Evolutionary conservation across 1,139 yeast genomes (phyloP).

Genomic region (Zhuliangozyma blackwelliae): DNA sequence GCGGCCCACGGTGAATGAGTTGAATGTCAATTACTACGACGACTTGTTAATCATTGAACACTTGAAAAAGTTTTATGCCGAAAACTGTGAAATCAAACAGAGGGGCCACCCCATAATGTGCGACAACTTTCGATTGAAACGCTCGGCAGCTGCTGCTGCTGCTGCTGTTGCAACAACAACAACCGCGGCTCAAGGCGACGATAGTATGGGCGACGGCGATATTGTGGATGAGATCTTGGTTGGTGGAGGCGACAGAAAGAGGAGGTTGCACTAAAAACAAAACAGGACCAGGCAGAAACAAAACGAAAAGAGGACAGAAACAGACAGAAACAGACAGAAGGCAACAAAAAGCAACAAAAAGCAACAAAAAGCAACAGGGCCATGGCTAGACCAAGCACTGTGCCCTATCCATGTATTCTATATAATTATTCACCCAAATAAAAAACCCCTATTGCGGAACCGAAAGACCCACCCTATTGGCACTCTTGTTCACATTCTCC

Average conservation of each 20-base stretch:
- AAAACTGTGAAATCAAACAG: conserved; percentile 30
- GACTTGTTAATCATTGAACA: conserved; percentile 39
- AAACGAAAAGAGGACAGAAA: too few species aligned
- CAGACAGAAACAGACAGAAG: too few species aligned
- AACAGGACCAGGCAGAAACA: too few species aligned
- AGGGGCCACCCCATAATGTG: conserved; percentile 26
- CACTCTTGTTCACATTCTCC: conserved; percentile 75
- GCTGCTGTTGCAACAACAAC: too few species aligned
- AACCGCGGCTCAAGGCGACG: conserved; percentile 16
- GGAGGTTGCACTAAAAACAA: conserved; percentile 9
- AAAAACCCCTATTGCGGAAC: conserved; percentile 20
- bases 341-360: too few species aligned
- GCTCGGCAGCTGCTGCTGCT: conserved; percentile 8
- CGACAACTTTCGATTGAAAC: conserved; percentile 29
- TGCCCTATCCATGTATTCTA: too few species aligned
- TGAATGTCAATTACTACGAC: conserved; percentile 35
- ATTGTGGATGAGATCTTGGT: conserved; percentile 10
- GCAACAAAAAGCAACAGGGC: too few species aligned
- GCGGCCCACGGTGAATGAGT: conserved; percentile 17
- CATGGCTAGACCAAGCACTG: too few species aligned
- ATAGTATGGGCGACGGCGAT: conserved; percentile 3
- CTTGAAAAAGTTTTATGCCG: conserved; percentile 36
- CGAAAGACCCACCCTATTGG: conserved; percentile 74
- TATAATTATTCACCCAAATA: too few species aligned
- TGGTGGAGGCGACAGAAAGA: conserved; percentile 14